These are phyloP conservation scores for Primulina tabacum DNA, from an alignment of 257 asterid species.

Conservation along the genomic window DNA sequence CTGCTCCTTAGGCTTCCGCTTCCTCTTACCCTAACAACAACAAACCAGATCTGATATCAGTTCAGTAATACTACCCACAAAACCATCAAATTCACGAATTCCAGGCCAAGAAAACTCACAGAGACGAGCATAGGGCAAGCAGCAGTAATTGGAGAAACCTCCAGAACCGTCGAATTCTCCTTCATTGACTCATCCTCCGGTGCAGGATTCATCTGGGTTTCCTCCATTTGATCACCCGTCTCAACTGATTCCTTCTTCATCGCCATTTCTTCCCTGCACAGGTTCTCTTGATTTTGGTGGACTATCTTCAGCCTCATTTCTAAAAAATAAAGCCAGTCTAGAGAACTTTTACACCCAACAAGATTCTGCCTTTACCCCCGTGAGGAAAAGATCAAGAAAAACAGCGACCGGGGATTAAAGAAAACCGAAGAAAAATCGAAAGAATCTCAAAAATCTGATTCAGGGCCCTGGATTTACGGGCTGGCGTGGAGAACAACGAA, in stretches of 20 bases:
- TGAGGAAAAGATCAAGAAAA: neutral
- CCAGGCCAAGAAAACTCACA: conserved; percentile 28
- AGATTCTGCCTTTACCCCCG: neutral
- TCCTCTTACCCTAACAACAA: conserved; percentile 70
- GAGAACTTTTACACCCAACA: neutral
- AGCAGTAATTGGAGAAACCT: conserved; percentile 23
- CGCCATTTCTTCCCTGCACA: conserved; percentile 28
- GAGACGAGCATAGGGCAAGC: conserved; percentile 35
- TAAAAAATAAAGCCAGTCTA: conserved; percentile 16
- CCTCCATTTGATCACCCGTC: conserved; percentile 27
- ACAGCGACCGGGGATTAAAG: neutral
- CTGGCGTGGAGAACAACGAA: neutral
- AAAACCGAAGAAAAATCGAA: neutral
- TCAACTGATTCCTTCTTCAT: conserved; percentile 34
- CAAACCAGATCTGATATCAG: conserved; percentile 60
- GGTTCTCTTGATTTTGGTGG: conserved; percentile 59
- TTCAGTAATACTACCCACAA: conserved; percentile 18
- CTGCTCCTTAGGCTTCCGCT: conserved; percentile 77
- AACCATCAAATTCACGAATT: conserved; percentile 9
- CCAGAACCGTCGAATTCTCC: conserved; percentile 28
- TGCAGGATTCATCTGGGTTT: conserved; percentile 17
- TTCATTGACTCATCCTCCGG: conserved; percentile 26
- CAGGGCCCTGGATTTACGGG: neutral
- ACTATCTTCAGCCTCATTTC: conserved; percentile 69
- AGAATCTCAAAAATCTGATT: neutral